Percentiles rank a stretch among this genome's conserved stretches.
Conservation (phyloP, 2,329 filamentous ascomycete species). For the Fusarium redolens region DNA sequence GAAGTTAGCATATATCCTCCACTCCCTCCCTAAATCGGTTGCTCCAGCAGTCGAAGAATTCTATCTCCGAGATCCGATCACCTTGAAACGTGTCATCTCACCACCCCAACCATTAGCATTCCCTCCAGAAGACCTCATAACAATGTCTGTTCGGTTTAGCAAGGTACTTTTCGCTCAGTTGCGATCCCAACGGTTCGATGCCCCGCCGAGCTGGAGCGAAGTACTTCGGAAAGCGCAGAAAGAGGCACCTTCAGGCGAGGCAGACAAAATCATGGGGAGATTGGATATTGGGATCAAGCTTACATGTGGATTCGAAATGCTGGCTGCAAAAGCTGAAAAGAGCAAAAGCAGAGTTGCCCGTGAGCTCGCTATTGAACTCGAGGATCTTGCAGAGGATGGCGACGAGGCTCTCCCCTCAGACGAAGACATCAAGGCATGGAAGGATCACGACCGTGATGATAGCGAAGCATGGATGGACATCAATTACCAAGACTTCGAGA, state of each 20-base stretch:
- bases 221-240: conserved; percentile 39
- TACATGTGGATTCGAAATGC: conserved; percentile 90
- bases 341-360: conserved; percentile 75
- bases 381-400: conserved; percentile 80
- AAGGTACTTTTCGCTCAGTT: conserved; percentile 92
- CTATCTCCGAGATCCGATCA: conserved; percentile 86
- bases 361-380: conserved; percentile 80
- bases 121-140: conserved; percentile 81
- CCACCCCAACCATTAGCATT: conserved; percentile 70
- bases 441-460: conserved; percentile 71
- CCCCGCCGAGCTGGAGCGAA: conserved; percentile 65
- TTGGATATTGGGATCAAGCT: conserved; percentile 88
- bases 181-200: conserved; percentile 83
- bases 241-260: conserved; percentile 18
- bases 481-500: conserved; percentile 88
- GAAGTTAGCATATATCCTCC: conserved; percentile 82
- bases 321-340: conserved; percentile 74
- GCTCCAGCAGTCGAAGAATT: conserved; percentile 90
- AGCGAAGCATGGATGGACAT: conserved; percentile 94
- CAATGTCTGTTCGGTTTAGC: conserved; percentile 83
- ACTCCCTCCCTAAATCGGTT: conserved; percentile 78
- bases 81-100: conserved; percentile 74
- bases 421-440: conserved; percentile 79
- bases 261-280: conserved; percentile 43
- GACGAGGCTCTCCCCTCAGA: conserved; percentile 74